Base-by-base conservation (phyloP, 352 stramenopile species). In the Aphanomyces stellatus region DNA sequence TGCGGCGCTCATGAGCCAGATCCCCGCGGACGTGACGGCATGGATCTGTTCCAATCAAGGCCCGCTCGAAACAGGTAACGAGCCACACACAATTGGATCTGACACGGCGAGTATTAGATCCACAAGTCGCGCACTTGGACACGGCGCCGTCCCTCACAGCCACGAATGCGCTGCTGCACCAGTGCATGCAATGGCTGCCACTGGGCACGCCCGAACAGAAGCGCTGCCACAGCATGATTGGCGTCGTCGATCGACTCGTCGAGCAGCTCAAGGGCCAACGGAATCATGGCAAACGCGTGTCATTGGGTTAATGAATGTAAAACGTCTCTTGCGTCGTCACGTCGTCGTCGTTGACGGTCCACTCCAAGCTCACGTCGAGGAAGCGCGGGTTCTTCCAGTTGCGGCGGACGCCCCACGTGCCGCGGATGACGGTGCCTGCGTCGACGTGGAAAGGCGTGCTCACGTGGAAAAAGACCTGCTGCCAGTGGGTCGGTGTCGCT, bases 381-480 rank as follows among this genome's bases (percentile, higher is more conserved):
- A 96, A 96, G 51, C 93, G 91, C 40, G 90, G 91, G 77, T 98
- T 98, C 64, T 93, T 77, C 30, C 87, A 85, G 63, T 98, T 98
- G 34, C 88, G 87, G 37, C 80, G 79, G 70, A 91, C 81, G 69
- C 76, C 85, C 79, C 96, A 93, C 63, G 88, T 97, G 25, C 93
- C 93, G 15, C 72, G 67, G 30, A 98, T 69, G 41, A 63, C 40
- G n/a, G 97, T 89, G 28, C 88, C 90, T 24, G 78, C 71, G 41
- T 74, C 72, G 13, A 96, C 85, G 0, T 65, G 68, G 51, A 98
- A 84, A 8, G 88, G 82, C 37, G 88, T 74, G 34, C 82, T 76
- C n/a, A 98, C 62, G 75, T 98, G 98, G 71, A 99, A 97, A n/a
- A 98, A 93, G 15, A 96, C 96, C 72, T 99, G 97, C 74, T 99